These are phyloP conservation scores for Fagopyrum esculentum DNA, from an alignment of 148 eudicot genomes.

Conservation along the genomic window DNA sequence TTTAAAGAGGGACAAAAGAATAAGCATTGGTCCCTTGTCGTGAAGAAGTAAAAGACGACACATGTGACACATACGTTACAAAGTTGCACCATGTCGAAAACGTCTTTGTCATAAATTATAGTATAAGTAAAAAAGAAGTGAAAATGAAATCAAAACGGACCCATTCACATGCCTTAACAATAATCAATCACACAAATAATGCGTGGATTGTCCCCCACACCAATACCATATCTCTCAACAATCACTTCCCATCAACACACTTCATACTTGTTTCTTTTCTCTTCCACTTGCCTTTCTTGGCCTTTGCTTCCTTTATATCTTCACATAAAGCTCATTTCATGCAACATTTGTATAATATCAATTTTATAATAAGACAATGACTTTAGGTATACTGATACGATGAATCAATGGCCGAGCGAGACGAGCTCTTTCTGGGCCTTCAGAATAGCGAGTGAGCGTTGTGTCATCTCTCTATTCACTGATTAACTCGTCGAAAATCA, in stretches of 20 bases:
- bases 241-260: conserved; percentile 2
- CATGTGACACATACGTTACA: not conserved
- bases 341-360: too few relatives aligned
- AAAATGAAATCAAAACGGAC: not conserved
- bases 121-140: not conserved
- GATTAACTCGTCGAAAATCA: too few relatives aligned
- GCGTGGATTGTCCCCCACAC: not conserved
- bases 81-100: not conserved
- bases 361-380: too few relatives aligned
- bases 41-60: not conserved
- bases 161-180: not conserved
- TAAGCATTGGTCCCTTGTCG: too few relatives aligned
- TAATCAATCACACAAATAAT: conserved; percentile 1
- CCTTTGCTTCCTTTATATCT: not conserved
- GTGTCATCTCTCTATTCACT: too few relatives aligned
- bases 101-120: not conserved
- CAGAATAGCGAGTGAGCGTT: too few relatives aligned
- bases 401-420: too few relatives aligned
- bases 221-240: not conserved
- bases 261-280: not conserved
- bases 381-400: too few relatives aligned
- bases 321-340: not conserved
- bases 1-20: too few relatives aligned
- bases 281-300: not conserved
- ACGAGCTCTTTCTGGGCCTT: too few relatives aligned